A percentile compares a stretch with the other conserved stretches of the same genome.
phyloP scores from a whole-genome alignment of 1,284 basidiomycete species.

The Apiotrichum porosum region DNA sequence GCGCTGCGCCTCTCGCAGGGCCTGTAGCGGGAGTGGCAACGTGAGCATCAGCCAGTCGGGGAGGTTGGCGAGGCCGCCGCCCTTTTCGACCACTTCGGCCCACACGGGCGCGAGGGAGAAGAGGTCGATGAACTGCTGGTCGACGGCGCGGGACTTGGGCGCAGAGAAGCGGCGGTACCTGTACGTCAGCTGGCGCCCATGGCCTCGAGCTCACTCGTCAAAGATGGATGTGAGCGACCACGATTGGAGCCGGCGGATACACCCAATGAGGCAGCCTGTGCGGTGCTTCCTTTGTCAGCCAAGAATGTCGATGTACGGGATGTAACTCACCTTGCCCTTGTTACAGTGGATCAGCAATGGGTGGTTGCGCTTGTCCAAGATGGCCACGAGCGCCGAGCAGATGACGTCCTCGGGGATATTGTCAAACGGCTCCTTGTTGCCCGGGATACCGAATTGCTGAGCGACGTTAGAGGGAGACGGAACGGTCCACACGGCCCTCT shows the following conservation, averaged over 20 bases:
- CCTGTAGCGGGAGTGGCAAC: slow-evolving; percentile 18
- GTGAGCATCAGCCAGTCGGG: slow-evolving; percentile 40
- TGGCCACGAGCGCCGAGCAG: slow-evolving; percentile 52
- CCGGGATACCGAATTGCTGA: slow-evolving; percentile 57
- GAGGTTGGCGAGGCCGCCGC: slow-evolving; percentile 35
- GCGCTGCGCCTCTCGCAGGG: slow-evolving; percentile 9
- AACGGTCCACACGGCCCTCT: no score
- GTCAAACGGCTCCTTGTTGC: slow-evolving; percentile 55
- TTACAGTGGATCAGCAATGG: slow-evolving; percentile 58
- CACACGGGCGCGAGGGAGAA: slow-evolving; percentile 45
- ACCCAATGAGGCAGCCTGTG: slow-evolving; percentile 56
- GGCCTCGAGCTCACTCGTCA: slow-evolving; percentile 48
- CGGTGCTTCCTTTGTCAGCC: slow-evolving; percentile 46
- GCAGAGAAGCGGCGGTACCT: slow-evolving; percentile 52
- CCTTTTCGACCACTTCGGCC: slow-evolving; percentile 27
- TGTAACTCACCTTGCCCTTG: slow-evolving; percentile 53
- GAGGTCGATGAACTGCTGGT: slow-evolving; percentile 57
- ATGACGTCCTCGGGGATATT: slow-evolving; percentile 56
- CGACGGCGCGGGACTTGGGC: slow-evolving; percentile 54
- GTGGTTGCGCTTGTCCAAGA: slow-evolving; percentile 55
- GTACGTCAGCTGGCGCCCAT: neutral
- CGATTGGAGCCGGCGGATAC: slow-evolving; percentile 53
- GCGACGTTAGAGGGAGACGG: no score
- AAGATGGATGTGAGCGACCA: slow-evolving; percentile 56
- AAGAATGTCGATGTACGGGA: neutral